Percentiles rank a stretch among this genome's conserved stretches.
phyloP scores from a whole-genome alignment of 169 alveolate species.

The Plasmodium knowlesi region DNA sequence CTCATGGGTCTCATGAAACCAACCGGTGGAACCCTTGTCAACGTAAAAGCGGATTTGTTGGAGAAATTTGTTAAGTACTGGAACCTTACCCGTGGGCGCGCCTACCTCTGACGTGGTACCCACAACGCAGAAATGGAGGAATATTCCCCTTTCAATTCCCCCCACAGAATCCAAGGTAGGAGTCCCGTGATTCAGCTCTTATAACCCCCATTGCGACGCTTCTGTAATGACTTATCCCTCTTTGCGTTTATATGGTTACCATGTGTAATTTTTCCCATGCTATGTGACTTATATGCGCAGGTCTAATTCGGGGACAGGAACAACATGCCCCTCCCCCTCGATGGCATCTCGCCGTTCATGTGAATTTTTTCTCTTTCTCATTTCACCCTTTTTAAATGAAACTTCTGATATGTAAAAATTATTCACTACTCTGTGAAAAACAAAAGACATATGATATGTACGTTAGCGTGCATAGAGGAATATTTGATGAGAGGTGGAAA shows the following conservation, averaged over 20 bases:
- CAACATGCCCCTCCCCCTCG: background rate
- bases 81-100: slow-evolving; percentile 34
- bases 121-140: background rate
- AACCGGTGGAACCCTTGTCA: slow-evolving; percentile 44
- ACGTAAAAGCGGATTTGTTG: slow-evolving; percentile 24
- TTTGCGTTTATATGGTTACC: background rate
- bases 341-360: background rate
- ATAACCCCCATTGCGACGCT: background rate
- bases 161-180: background rate
- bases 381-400: background rate
- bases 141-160: background rate
- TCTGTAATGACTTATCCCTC: background rate
- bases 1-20: slow-evolving; percentile 65
- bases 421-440: background rate
- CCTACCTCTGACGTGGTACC: slow-evolving; percentile 1
- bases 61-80: slow-evolving; percentile 68
- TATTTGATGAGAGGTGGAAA: background rate
- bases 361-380: background rate
- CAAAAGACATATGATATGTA: background rate
- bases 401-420: background rate
- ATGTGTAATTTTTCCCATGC: background rate
- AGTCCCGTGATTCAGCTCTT: background rate
- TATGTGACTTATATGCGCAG: background rate
- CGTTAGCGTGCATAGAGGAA: background rate
- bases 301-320: background rate